A percentile compares a stretch with the other conserved stretches of the same genome.
Conservation (phyloP, 75 land plant genomes). For the Picea glauca region DNA sequence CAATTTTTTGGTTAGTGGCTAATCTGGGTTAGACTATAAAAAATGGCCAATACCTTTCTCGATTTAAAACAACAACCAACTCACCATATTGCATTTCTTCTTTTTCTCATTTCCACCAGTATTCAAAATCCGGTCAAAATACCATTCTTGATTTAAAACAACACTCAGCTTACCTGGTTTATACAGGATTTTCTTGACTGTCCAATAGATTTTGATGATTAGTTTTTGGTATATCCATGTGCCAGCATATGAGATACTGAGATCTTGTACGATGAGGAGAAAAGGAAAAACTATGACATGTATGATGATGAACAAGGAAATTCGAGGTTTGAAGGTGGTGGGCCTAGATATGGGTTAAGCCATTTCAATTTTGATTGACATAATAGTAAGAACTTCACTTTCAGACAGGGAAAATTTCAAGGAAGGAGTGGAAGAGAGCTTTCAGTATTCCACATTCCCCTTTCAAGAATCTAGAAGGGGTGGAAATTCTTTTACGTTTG, state of each 20-base stretch:
- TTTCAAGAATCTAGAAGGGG: slow-evolving; percentile 34
- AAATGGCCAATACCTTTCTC: too few species aligned
- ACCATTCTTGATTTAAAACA: not conserved
- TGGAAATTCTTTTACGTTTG: slow-evolving; percentile 36
- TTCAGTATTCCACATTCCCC: slow-evolving; percentile 49
- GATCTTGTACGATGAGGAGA: slow-evolving; percentile 80
- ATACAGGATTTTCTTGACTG: not conserved
- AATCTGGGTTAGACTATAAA: too few species aligned
- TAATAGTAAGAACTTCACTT: slow-evolving; percentile 28
- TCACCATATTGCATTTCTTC: not conserved
- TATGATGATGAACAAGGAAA: slow-evolving; percentile 81
- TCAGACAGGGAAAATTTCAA: slow-evolving; percentile 42
- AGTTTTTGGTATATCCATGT: not conserved
- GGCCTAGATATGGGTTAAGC: slow-evolving; percentile 35
- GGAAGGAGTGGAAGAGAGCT: slow-evolving; percentile 36
- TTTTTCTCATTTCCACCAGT: not conserved
- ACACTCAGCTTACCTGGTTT: not conserved
- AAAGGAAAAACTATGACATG: slow-evolving; percentile 89
- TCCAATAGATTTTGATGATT: not conserved
- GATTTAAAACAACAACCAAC: not conserved
- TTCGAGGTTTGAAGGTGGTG: slow-evolving; percentile 43
- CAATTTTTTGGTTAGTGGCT: too few species aligned
- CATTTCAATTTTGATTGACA: slow-evolving; percentile 46
- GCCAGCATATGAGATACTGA: slow-evolving; percentile 98
- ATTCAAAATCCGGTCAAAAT: too few species aligned